Evolutionary conservation across 148 eudicot genomes (phyloP).

Genomic region (Diospyros kaki): DNA sequence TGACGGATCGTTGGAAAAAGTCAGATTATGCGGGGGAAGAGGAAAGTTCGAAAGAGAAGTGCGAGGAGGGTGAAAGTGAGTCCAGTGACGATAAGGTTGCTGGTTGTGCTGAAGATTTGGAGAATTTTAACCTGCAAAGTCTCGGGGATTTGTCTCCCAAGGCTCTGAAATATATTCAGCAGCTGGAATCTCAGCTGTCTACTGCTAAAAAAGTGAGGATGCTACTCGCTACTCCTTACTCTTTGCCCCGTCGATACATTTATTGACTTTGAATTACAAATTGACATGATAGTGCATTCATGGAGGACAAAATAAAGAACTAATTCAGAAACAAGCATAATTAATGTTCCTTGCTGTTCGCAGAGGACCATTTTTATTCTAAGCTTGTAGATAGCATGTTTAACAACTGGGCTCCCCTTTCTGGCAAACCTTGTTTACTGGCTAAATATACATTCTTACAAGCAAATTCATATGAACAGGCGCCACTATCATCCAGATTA

Average conservation of each 20-base stretch:
- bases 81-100: slow-evolving; percentile 21
- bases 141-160: slow-evolving; percentile 52
- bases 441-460: background rate
- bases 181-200: slow-evolving; percentile 55
- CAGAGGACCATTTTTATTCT: background rate
- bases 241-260: no score
- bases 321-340: background rate
- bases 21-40: slow-evolving; percentile 17
- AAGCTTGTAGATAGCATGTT: background rate
- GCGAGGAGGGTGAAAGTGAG: slow-evolving; percentile 24
- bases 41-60: slow-evolving; percentile 28
- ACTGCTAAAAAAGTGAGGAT: slow-evolving; percentile 51
- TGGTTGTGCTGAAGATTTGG: slow-evolving; percentile 25
- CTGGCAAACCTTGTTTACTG: background rate
- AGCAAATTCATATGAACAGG: background rate
- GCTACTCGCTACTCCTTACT: background rate
- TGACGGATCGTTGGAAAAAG: slow-evolving; percentile 29
- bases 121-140: slow-evolving; percentile 27
- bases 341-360: background rate
- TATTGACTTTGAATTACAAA: background rate
- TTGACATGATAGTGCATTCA: background rate
- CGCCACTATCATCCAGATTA: no score
- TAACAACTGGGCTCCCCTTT: background rate
- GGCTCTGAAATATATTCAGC: slow-evolving; percentile 55
- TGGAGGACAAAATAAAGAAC: background rate